Evolutionary conservation across 768 basidiomycete genomes (phyloP), one percentile per base, ranked within the genome.

Genomic region (Amylocystis lapponica): DNA sequence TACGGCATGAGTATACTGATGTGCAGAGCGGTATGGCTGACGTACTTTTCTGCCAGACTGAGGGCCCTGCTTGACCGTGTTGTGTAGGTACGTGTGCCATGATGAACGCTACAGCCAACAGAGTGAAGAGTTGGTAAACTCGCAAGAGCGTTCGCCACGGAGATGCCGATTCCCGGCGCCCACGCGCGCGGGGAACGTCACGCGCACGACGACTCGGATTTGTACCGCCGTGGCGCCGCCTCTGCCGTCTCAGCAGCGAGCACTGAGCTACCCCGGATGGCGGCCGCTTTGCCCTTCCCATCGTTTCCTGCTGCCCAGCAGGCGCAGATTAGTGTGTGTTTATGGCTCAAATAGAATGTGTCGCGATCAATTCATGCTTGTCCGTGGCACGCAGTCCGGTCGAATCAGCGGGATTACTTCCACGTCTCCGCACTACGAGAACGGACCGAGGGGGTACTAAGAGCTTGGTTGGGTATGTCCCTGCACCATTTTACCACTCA

Each of bases 341-440:
- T 43, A n/a, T 36, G 4, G 5, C 33, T 7, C 17, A 33, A 9
- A 12, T 42, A 23, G n/a, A 8, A 38, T 33, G 32, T 45, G n/a
- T n/a, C 36, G n/a, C n/a, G 27, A 37, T 45, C 31, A 49, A 51
- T 43, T 52, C 36, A 49, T 46, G 31, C 30, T 22, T n/a, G 27
- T 31, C 39, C 36, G 33, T 26, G 29, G 10, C 22, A 27, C 22
- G 7, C 58, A 93, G 90, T 92, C 58, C 76, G 90, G 46, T 84
- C 89, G 27, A 84, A 88, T 57, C 90, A 92, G 57, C 69, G 90
- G 48, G 90, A 93, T 61, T 50, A 86, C 34, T 86, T 81, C 55
- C 85, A 90, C 65, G 70, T 90, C 32, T 72, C 81, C 23, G 76
- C 78, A 5, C 65, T 93, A 57, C 79, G 76, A 52, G 86, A 88